Percentiles rank a stretch among this genome's conserved stretches.
phyloP scores from a whole-genome alignment of 208 protist species.

The Leishmania tarentolae region DNA sequence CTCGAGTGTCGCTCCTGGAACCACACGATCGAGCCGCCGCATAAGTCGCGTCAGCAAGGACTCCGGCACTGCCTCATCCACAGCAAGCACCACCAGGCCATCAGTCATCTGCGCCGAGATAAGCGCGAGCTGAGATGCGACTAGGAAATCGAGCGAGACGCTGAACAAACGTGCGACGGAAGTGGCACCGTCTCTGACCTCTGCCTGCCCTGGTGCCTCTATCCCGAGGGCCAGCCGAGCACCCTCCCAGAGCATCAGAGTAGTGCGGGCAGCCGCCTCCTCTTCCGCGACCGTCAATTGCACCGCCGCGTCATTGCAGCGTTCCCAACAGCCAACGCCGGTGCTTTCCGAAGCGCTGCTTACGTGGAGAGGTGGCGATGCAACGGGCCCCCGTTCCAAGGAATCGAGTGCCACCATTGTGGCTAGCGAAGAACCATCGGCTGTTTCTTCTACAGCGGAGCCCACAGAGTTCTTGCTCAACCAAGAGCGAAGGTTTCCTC shows the following conservation, averaged over 20 bases:
- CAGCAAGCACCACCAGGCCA: conserved; percentile 33
- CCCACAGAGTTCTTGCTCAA: background rate
- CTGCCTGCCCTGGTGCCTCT: background rate
- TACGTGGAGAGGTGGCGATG: background rate
- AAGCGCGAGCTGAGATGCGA: conserved; percentile 38
- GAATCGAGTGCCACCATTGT: background rate
- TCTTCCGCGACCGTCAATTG: conserved; percentile 22
- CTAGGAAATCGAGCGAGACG: conserved; percentile 46
- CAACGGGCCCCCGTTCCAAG: background rate
- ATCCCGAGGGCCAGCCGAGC: conserved; percentile 29
- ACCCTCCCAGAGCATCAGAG: conserved; percentile 41
- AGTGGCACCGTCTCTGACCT: background rate
- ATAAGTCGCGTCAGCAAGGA: conserved; percentile 27
- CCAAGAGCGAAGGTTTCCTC: background rate
- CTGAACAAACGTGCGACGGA: conserved; percentile 20
- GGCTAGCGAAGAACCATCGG: background rate
- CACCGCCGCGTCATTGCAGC: background rate
- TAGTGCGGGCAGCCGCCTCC: conserved; percentile 21
- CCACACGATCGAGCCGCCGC: conserved; percentile 6
- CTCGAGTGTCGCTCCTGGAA: conserved; percentile 21
- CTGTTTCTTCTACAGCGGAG: background rate
- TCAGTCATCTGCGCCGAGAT: conserved; percentile 39
- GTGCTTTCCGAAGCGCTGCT: background rate
- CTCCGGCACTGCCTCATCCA: conserved; percentile 34
- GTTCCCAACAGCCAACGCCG: background rate